phyloP scores from a whole-genome alignment of 2,329 filamentous ascomycete species.

The Exophiala viscosa region DNA sequence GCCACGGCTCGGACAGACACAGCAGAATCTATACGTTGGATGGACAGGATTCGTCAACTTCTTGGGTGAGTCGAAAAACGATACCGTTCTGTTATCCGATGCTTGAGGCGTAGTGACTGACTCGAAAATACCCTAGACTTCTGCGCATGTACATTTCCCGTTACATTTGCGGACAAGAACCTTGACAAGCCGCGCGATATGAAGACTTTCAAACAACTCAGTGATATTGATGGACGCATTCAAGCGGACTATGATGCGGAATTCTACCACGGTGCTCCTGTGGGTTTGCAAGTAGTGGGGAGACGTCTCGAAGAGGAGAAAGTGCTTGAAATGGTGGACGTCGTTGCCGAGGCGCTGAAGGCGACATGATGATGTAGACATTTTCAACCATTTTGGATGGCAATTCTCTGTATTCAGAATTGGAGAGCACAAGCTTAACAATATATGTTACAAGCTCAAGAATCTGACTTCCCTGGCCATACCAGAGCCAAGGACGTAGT shows the following conservation, averaged over 20 bases:
- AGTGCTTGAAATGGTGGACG: slow-evolving; percentile 37
- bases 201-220: slow-evolving; percentile 28
- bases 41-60: slow-evolving; percentile 31
- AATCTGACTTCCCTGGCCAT: no score
- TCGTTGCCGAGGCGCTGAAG: slow-evolving; percentile 35
- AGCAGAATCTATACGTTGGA: slow-evolving; percentile 29
- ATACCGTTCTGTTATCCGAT: background rate
- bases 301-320: slow-evolving; percentile 34
- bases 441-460: no score
- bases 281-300: slow-evolving; percentile 32
- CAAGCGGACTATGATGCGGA: slow-evolving; percentile 31
- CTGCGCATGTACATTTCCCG: slow-evolving; percentile 27
- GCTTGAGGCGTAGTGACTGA: no score
- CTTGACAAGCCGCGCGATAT: slow-evolving; percentile 23
- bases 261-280: slow-evolving; percentile 33
- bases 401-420: no score
- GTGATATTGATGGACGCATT: slow-evolving; percentile 30
- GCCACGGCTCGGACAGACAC: slow-evolving; percentile 31
- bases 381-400: no score
- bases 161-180: slow-evolving; percentile 27
- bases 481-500: no score
- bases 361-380: background rate
- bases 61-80: slow-evolving; percentile 25
- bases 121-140: slow-evolving; percentile 29
- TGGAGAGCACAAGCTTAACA: no score